A percentile compares a stretch with the other conserved stretches of the same genome.
Evolutionary conservation across 345 rosid genomes (phyloP).

Genomic region (Draba incana): DNA sequence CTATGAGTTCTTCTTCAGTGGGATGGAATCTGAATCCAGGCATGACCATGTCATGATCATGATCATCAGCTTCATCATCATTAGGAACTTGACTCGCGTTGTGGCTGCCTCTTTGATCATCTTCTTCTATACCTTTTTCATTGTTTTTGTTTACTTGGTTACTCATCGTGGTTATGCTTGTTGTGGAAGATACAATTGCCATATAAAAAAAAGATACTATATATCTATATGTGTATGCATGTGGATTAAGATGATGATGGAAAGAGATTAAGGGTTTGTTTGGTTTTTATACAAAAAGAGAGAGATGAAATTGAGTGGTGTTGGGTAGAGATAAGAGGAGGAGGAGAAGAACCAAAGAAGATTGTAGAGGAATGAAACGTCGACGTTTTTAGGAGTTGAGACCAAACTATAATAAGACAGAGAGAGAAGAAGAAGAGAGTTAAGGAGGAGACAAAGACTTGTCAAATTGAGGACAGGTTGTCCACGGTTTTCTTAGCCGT

Average conservation of each 20-base stretch:
- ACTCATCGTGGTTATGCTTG: constrained; percentile 52
- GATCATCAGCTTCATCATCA: constrained; percentile 56
- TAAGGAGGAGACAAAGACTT: constrained; percentile 72
- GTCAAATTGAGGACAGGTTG: constrained; percentile 57
- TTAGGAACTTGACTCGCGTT: constrained; percentile 28
- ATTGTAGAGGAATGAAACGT: constrained; percentile 35
- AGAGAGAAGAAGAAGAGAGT: constrained; percentile 37
- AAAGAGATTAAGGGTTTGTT: constrained; percentile 37
- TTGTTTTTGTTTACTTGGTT: constrained; percentile 39
- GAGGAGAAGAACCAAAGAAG: constrained; percentile 34
- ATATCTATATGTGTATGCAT: constrained; percentile 37
- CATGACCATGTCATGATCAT: constrained; percentile 97
- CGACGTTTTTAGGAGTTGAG: constrained; percentile 29
- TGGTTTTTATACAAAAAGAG: constrained; percentile 40
- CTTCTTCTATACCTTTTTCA: constrained; percentile 35
- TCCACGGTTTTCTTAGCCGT: constrained; percentile 56
- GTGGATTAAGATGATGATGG: constrained; percentile 36
- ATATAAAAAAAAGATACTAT: constrained; percentile 41
- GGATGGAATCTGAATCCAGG: constrained; percentile 99
- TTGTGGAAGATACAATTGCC: constrained; percentile 68
- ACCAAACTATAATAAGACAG: constrained; percentile 33
- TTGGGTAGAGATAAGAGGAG: constrained; percentile 44
- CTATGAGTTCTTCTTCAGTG: constrained; percentile 97
- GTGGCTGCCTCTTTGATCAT: constrained; percentile 34
- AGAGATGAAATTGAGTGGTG: constrained; percentile 42